These are phyloP conservation scores for Poterioochromonas sp. DNA, from an alignment of 352 stramenopile genomes.

Conservation along the genomic window DNA sequence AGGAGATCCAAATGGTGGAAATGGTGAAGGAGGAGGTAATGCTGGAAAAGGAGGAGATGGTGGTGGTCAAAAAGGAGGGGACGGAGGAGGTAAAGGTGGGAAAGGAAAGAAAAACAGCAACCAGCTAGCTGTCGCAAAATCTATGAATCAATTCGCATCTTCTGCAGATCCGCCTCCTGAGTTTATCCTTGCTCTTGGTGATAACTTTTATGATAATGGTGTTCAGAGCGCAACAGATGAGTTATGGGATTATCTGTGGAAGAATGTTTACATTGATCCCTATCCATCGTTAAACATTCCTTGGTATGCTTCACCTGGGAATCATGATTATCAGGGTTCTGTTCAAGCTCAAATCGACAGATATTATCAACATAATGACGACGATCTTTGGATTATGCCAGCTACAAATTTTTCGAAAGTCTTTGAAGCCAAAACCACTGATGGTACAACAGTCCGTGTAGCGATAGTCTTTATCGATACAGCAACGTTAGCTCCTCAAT, in stretches of 20 bases:
- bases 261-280: background rate
- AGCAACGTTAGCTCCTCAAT: conserved; percentile 1
- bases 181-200: conserved; percentile 4
- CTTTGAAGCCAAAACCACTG: background rate
- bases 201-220: conserved; percentile 31
- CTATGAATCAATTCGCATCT: background rate
- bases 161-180: background rate
- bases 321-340: conserved; percentile 9
- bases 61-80: background rate
- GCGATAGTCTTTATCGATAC: conserved; percentile 20
- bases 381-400: background rate
- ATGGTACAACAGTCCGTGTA: background rate
- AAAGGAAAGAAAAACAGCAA: background rate
- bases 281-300: background rate
- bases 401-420: background rate
- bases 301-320: conserved; percentile 18
- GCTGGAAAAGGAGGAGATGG: background rate
- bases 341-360: background rate
- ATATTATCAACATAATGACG: background rate
- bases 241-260: conserved; percentile 19
- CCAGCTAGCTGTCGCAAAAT: background rate
- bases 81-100: background rate
- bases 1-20: background rate
- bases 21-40: background rate
- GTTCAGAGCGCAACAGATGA: background rate